Conservation (phyloP, 2,329 filamentous ascomycete species). For the Xylaria sp. region DNA sequence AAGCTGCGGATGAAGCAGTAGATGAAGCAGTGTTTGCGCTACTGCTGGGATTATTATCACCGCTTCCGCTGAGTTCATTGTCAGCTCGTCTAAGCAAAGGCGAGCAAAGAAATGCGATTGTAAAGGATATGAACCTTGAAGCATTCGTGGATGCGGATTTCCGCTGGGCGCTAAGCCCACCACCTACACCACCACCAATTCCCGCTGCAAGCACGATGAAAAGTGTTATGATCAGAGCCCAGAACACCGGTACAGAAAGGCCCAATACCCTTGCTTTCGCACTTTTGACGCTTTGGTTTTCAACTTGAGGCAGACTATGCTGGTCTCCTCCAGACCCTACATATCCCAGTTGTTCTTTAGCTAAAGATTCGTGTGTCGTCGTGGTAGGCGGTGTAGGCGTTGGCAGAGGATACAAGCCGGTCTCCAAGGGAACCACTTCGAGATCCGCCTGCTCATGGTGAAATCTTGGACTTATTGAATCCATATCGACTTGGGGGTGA, state of each 20-base stretch:
- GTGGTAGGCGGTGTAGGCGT: constrained; percentile 10
- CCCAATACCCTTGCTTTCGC: constrained; percentile 35
- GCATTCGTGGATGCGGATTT: constrained; percentile 26
- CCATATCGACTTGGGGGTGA: constrained; percentile 8
- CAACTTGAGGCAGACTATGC: neutral
- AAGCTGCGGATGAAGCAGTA: constrained; percentile 25
- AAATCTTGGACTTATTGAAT: constrained; percentile 19
- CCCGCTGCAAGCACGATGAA: constrained; percentile 41
- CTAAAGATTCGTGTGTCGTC: neutral
- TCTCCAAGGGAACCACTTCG: constrained; percentile 40
- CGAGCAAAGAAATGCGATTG: neutral
- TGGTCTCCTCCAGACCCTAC: constrained; percentile 1
- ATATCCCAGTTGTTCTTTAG: constrained; percentile 14
- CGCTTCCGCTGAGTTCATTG: neutral
- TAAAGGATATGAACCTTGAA: constrained; percentile 27
- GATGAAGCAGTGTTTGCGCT: neutral
- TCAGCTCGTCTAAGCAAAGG: neutral
- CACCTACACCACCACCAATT: constrained; percentile 43
- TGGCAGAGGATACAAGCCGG: constrained; percentile 37
- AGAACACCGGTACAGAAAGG: constrained; percentile 43
- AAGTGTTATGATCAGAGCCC: constrained; percentile 39
- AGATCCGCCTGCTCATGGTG: constrained; percentile 35
- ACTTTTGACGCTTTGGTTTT: neutral
- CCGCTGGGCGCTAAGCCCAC: constrained; percentile 39
- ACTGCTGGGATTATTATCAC: constrained; percentile 10